Conservation (phyloP, 352 stramenopile genomes). For the Globisporangium paddicum region DNA sequence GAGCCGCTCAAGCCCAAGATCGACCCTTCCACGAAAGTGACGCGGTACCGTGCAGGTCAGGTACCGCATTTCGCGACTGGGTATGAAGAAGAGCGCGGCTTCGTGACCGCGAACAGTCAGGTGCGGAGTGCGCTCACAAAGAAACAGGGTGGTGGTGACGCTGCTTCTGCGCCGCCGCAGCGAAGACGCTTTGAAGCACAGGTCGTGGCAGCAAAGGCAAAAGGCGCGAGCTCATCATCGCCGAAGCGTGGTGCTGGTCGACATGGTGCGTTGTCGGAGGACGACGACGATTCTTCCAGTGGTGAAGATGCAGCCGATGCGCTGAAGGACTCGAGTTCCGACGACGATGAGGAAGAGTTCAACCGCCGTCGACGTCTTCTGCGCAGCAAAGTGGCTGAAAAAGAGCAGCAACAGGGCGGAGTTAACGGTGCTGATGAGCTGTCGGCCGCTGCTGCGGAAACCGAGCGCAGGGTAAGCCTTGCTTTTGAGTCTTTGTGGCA, state of each 20-base stretch:
- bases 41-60: conserved; percentile 78
- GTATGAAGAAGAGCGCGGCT: conserved; percentile 75
- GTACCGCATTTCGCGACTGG: conserved; percentile 70
- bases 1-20: conserved; percentile 77
- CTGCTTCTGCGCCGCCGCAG: conserved; percentile 5
- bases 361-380: conserved; percentile 55
- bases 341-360: conserved; percentile 71
- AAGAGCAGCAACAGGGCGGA: conserved; percentile 19
- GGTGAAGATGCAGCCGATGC: conserved; percentile 37
- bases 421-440: not conserved
- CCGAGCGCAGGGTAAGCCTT: conserved; percentile 6
- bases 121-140: conserved; percentile 34
- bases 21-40: conserved; percentile 75
- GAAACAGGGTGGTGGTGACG: conserved; percentile 2
- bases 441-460: not conserved
- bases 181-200: conserved; percentile 60
- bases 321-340: conserved; percentile 72
- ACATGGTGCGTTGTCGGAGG: conserved; percentile 3
- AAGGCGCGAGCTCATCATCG: not conserved
- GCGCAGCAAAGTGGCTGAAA: conserved; percentile 49
- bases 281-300: conserved; percentile 17
- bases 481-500: not conserved
- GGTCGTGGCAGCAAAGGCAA: conserved; percentile 22
- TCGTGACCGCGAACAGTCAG: conserved; percentile 65
- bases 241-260: not conserved